Base-by-base conservation (phyloP, 352 stramenopile genomes). In the Globisporangium sylvaticum region DNA sequence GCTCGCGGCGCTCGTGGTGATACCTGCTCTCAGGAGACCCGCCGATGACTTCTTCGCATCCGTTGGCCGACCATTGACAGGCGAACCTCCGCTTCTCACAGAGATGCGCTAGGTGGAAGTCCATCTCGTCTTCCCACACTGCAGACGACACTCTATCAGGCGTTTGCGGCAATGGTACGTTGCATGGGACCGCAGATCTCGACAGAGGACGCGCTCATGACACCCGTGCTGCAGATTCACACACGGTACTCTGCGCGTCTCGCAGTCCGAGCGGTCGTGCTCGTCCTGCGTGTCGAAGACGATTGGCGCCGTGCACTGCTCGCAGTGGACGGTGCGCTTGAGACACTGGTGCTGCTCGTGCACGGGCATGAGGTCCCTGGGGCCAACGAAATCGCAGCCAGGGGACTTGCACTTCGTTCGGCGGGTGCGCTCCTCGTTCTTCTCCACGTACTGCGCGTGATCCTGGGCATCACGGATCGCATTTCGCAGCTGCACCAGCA, bases 271-370 rank as follows among this genome's bases (percentile, higher is more conserved):
- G 0, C 57, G 44, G 24, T 88, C 70, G 39, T 89, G 83, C 5
- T 55, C 52, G 12, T 58, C 48, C 18, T 77, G 73, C 1, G 74
- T 58, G 62, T 85, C 78, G 57, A 80, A 82, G 18, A 78, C 67
- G 9, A 89, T 67, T 1, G 56, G 32, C 0, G 64, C 25, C 15
- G 63, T 37, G 48, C 86, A 94, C 15, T 67, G 73, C 12, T 89
- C 86, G 50, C 86, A 94, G 12, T 71, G 67, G 24, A 92, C 70
- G 0, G 34, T 67, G 12, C 86, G 78, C 42, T 84, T 87, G 1
- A 60, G 18, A 39, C 84, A 94, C 27, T 88, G 74, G 34, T 90
- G 73, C 1, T 75, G 70, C 64, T 94, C 81, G 50, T 94, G 86
- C 4, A 70, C 74, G 0, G 74, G 56, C 14, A 94, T 74, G 25